phyloP scores from a whole-genome alignment of 176 grass and related monocot species.

The Avena insularis region DNA sequence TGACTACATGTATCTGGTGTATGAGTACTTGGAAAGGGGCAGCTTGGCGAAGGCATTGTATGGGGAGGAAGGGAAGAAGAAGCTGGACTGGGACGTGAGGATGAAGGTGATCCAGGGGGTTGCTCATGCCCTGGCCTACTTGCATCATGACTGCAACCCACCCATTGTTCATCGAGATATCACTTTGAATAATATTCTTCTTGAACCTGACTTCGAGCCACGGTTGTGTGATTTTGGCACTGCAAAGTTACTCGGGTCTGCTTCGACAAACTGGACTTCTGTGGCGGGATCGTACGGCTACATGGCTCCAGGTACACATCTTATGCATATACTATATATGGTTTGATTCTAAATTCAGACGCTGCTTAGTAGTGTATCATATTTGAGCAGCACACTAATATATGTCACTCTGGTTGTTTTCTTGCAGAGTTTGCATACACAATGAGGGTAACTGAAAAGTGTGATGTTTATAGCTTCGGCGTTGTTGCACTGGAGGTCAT shows the following conservation, averaged over 20 bases:
- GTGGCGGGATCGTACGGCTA: slow-evolving; percentile 90
- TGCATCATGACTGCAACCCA: slow-evolving; percentile 79
- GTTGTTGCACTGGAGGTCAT: slow-evolving; percentile 78
- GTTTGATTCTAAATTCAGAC: background rate
- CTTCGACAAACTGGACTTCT: slow-evolving; percentile 79
- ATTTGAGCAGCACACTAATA: background rate
- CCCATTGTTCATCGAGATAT: slow-evolving; percentile 79
- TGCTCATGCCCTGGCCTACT: slow-evolving; percentile 78
- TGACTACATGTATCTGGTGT: slow-evolving; percentile 79
- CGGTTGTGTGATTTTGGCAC: slow-evolving; percentile 86
- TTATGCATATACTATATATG: background rate
- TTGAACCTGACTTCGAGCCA: slow-evolving; percentile 71
- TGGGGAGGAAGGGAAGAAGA: slow-evolving; percentile 61
- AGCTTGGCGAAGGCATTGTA: slow-evolving; percentile 85
- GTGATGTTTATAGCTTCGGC: slow-evolving; percentile 88
- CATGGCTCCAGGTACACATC: slow-evolving; percentile 86
- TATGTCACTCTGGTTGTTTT: slow-evolving; percentile 10
- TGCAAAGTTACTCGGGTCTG: slow-evolving; percentile 59
- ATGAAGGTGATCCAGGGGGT: slow-evolving; percentile 77
- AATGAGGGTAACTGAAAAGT: slow-evolving; percentile 89
- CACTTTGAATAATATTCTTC: slow-evolving; percentile 76
- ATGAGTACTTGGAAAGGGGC: slow-evolving; percentile 82
- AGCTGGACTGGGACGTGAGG: slow-evolving; percentile 73
- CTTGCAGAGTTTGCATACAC: slow-evolving; percentile 89
- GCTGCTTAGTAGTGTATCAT: background rate